phyloP scores from a whole-genome alignment of 345 rosid genomes.

The Gossypium australe region DNA sequence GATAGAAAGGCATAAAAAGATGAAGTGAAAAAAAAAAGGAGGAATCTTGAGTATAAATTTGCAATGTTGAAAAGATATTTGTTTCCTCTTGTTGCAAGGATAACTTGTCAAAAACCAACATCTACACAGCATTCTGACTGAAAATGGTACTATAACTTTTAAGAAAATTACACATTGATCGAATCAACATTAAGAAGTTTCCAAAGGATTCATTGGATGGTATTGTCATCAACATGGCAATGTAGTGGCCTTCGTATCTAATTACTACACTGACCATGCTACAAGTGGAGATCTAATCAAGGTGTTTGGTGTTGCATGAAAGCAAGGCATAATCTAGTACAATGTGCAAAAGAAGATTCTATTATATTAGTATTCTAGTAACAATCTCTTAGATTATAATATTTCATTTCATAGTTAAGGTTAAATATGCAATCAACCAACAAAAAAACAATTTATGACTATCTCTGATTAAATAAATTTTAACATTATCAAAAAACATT shows the following conservation, averaged over 20 bases:
- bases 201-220: neutral
- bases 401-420: neutral
- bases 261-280: neutral
- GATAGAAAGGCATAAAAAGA: neutral
- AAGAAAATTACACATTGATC: neutral
- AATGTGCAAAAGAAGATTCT: neutral
- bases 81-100: neutral
- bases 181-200: neutral
- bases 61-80: neutral
- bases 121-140: neutral
- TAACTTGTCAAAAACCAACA: neutral
- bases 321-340: neutral
- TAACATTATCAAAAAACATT: neutral
- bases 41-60: neutral
- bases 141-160: neutral
- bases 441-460: neutral
- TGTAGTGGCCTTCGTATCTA: neutral
- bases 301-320: neutral
- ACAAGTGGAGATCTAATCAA: neutral
- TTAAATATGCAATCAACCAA: neutral
- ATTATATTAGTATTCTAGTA: neutral
- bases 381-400: neutral
- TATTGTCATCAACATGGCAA: neutral
- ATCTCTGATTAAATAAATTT: no score
- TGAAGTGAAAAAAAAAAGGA: neutral